phyloP scores from a whole-genome alignment of 371 early-diverging fungal genomes.

The Mortierella sp. region DNA sequence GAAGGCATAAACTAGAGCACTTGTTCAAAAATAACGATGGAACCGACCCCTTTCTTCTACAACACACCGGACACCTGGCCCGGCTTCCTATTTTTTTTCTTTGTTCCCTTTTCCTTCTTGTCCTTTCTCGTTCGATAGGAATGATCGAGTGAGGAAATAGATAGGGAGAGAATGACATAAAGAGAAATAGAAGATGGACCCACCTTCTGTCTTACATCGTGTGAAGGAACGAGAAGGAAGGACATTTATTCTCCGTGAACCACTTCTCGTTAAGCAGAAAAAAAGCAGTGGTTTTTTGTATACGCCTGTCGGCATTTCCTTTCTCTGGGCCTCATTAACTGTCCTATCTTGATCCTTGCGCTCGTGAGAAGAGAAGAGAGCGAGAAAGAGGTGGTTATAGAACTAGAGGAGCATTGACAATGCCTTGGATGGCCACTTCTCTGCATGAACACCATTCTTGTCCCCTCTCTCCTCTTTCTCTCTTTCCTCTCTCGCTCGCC shows the following conservation, averaged over 20 bases:
- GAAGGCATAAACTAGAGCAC: too few relatives aligned
- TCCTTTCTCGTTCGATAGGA: not conserved
- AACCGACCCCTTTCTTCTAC: not conserved
- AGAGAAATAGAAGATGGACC: not conserved
- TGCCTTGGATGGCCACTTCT: not conserved
- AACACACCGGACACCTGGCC: not conserved
- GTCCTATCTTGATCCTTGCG: not conserved
- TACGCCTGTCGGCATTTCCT: not conserved
- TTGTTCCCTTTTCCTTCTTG: not conserved
- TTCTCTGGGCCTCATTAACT: not conserved
- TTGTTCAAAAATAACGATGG: not conserved
- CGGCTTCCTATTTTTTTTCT: not conserved
- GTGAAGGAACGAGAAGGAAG: not conserved
- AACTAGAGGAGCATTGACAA: not conserved
- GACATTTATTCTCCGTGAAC: not conserved
- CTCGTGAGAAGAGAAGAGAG: not conserved
- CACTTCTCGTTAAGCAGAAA: not conserved
- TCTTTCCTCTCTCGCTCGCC: not conserved
- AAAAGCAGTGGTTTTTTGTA: not conserved
- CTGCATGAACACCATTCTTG: not conserved
- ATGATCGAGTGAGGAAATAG: not conserved
- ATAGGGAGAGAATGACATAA: conserved; percentile 9
- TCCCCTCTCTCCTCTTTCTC: not conserved
- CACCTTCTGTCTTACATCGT: not conserved
- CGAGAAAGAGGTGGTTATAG: not conserved